phyloP scores from a whole-genome alignment of 257 asterid genomes.

The Primulina huaijiensis region DNA sequence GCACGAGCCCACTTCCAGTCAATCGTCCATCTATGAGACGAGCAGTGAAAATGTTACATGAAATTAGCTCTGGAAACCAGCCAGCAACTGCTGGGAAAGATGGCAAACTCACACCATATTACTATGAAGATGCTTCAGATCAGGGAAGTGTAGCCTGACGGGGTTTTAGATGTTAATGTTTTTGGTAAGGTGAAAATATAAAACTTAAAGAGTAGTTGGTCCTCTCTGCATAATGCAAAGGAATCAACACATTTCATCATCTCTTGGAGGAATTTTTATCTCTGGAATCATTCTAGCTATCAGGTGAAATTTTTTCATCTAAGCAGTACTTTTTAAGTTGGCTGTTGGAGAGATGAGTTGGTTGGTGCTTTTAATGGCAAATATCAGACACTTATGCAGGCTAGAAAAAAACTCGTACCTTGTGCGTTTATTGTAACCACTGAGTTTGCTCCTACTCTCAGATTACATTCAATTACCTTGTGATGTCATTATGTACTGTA shows the following conservation, averaged over 20 bases:
- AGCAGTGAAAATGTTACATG: constrained; percentile 85
- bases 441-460: background rate
- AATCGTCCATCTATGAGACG: constrained; percentile 97
- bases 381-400: constrained; percentile 16
- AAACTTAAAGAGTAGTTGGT: constrained; percentile 20
- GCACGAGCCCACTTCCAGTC: constrained; percentile 90
- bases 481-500: background rate
- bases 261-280: constrained; percentile 23
- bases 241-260: constrained; percentile 32
- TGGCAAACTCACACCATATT: constrained; percentile 81
- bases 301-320: background rate
- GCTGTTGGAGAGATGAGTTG: constrained; percentile 35
- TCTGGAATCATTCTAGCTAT: background rate
- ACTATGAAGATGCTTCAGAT: constrained; percentile 74
- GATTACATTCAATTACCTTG: constrained; percentile 14
- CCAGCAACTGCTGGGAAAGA: constrained; percentile 41
- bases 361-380: constrained; percentile 34
- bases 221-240: constrained; percentile 41
- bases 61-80: constrained; percentile 43
- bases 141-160: constrained; percentile 58
- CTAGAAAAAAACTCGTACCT: background rate
- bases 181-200: constrained; percentile 22
- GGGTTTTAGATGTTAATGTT: background rate
- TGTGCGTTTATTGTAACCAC: background rate
- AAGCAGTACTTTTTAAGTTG: constrained; percentile 9